These are phyloP conservation scores for Elaphomyces granulatus DNA, from an alignment of 495 filamentous ascomycete genomes.

Conservation along the genomic window DNA sequence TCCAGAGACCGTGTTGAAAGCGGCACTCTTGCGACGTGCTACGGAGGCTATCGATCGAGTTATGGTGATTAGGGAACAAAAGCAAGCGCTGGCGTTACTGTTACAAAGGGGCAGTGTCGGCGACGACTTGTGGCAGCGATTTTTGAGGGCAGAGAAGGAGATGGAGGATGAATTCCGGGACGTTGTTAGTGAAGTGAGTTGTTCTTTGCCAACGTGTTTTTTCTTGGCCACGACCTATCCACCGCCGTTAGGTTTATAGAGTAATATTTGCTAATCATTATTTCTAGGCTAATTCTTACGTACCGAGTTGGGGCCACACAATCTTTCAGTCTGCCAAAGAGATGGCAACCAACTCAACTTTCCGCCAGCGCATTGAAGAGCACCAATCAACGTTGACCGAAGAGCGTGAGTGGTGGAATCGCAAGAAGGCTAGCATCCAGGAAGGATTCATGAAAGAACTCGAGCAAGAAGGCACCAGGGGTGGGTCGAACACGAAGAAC, in stretches of 20 bases:
- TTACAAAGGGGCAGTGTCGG: constrained; percentile 85
- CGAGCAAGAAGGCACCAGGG: constrained; percentile 18
- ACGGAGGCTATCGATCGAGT: constrained; percentile 85
- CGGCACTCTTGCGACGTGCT: constrained; percentile 79
- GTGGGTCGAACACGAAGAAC: not conserved
- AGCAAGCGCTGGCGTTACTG: constrained; percentile 67
- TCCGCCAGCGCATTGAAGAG: constrained; percentile 45
- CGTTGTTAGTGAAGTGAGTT: constrained; percentile 73
- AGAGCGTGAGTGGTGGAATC: constrained; percentile 83
- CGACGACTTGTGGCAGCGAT: constrained; percentile 92
- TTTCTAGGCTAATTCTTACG: constrained; percentile 74
- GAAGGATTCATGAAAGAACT: constrained; percentile 76
- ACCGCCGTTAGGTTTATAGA: too few relatives aligned
- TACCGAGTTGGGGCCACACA: constrained; percentile 72
- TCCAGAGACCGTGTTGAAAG: constrained; percentile 75
- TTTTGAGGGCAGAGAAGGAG: constrained; percentile 83
- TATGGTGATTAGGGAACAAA: constrained; percentile 68
- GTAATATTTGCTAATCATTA: too few relatives aligned
- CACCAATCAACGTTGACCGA: constrained; percentile 50
- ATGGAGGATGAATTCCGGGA: constrained; percentile 92
- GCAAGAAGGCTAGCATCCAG: constrained; percentile 61
- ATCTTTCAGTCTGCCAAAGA: constrained; percentile 94
- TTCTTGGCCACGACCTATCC: too few relatives aligned
- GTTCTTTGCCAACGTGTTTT: not conserved
- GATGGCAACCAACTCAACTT: constrained; percentile 53